phyloP scores from a whole-genome alignment of 2,329 filamentous ascomycete species.

The Fusarium anthophilum region DNA sequence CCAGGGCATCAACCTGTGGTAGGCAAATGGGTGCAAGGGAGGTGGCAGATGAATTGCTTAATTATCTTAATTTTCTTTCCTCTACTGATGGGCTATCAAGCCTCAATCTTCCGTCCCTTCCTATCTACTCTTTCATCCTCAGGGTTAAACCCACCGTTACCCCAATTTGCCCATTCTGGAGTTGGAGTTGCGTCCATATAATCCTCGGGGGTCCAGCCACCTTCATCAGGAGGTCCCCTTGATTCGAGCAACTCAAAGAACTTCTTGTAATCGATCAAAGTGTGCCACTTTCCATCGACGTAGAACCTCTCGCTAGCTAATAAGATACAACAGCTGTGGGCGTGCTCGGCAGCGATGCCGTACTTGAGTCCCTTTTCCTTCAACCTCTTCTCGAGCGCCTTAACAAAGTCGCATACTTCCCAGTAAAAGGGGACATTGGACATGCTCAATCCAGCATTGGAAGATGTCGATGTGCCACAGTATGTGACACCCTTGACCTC shows the following conservation, averaged over 20 bases:
- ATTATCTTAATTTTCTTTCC: neutral
- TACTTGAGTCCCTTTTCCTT: slow-evolving; percentile 77
- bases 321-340: slow-evolving; percentile 92
- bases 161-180: slow-evolving; percentile 95
- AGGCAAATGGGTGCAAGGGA: neutral
- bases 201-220: slow-evolving; percentile 61
- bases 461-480: slow-evolving; percentile 88
- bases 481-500: slow-evolving; percentile 98
- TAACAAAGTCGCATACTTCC: slow-evolving; percentile 86
- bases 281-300: slow-evolving; percentile 84
- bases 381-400: slow-evolving; percentile 76
- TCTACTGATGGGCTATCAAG: slow-evolving; percentile 21
- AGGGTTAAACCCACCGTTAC: slow-evolving; percentile 93
- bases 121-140: slow-evolving; percentile 86
- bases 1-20: neutral
- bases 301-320: slow-evolving; percentile 85
- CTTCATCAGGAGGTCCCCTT: slow-evolving; percentile 64
- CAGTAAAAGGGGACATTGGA: slow-evolving; percentile 96
- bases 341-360: slow-evolving; percentile 93
- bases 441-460: slow-evolving; percentile 91
- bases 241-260: slow-evolving; percentile 85
- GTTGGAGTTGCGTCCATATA: slow-evolving; percentile 18
- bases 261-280: slow-evolving; percentile 85
- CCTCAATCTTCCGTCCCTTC: slow-evolving; percentile 76
- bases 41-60: neutral